Evolutionary conservation across 148 eudicot species (phyloP).

Genomic region (Fagopyrum homotropicum): DNA sequence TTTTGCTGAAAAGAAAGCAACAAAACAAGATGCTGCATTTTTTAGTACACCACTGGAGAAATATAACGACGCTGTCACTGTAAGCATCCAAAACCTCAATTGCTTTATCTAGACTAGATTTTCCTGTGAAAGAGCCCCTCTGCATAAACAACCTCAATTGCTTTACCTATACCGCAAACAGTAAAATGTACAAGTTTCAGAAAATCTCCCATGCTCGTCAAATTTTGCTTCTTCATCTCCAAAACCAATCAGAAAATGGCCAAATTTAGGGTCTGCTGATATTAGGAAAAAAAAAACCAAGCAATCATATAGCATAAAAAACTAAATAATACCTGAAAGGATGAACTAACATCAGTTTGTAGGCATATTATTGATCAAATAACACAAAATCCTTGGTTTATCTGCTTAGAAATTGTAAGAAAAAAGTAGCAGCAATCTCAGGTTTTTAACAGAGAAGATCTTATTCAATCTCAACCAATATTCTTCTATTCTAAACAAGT

Average conservation of each 20-base stretch:
- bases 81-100: slow-evolving; percentile 82
- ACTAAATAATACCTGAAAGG: no score
- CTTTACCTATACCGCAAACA: neutral
- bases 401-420: neutral
- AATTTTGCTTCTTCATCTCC: no score
- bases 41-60: slow-evolving; percentile 96
- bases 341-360: no score
- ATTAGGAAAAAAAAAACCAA: no score
- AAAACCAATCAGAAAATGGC: no score
- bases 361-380: no score
- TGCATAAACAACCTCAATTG: neutral
- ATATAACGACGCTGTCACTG: slow-evolving; percentile 86
- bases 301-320: no score
- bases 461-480: neutral
- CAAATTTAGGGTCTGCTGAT: no score
- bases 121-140: slow-evolving; percentile 59
- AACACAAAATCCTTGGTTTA: neutral
- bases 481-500: neutral
- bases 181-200: neutral
- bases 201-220: no score
- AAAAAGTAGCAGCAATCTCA: no score
- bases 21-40: slow-evolving; percentile 94
- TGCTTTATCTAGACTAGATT: slow-evolving; percentile 77
- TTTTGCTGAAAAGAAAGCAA: slow-evolving; percentile 74
- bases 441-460: neutral